Evolutionary conservation across 2,329 filamentous ascomycete genomes (phyloP).

Genomic region (Pyrenophora teres): DNA sequence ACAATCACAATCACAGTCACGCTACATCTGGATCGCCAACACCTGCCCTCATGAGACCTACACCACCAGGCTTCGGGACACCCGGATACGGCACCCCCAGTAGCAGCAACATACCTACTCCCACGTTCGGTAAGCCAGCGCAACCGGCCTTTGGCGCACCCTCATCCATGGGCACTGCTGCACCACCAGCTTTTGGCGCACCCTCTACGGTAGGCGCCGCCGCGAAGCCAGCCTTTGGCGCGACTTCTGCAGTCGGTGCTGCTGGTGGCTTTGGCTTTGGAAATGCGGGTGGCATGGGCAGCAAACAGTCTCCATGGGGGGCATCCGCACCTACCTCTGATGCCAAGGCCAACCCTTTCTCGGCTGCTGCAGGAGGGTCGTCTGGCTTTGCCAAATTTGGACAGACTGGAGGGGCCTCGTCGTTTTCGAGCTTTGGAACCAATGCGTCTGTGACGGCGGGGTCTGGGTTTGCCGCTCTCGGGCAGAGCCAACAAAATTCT

Average conservation of each 20-base stretch:
- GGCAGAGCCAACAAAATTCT: slow-evolving; percentile 35
- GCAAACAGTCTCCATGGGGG: slow-evolving; percentile 30
- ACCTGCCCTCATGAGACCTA: slow-evolving; percentile 13
- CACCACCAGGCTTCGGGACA: slow-evolving; percentile 32
- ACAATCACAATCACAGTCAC: not conserved
- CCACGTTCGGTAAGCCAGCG: slow-evolving; percentile 20
- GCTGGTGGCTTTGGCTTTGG: slow-evolving; percentile 38
- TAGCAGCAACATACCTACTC: slow-evolving; percentile 21
- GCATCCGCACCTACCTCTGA: slow-evolving; percentile 27
- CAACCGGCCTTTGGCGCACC: slow-evolving; percentile 29
- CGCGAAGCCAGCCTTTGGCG: slow-evolving; percentile 33
- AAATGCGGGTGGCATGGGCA: slow-evolving; percentile 24
- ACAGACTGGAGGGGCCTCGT: slow-evolving; percentile 25
- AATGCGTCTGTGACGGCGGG: slow-evolving; percentile 6
- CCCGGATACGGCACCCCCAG: slow-evolving; percentile 22
- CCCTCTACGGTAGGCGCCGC: slow-evolving; percentile 19
- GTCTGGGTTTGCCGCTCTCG: slow-evolving; percentile 38
- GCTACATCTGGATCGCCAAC: slow-evolving; percentile 12
- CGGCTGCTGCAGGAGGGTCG: slow-evolving; percentile 22
- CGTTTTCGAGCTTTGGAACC: slow-evolving; percentile 13
- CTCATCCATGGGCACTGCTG: slow-evolving; percentile 14
- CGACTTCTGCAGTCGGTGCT: slow-evolving; percentile 25
- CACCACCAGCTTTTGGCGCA: slow-evolving; percentile 28
- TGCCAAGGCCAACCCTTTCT: slow-evolving; percentile 43
- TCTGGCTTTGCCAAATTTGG: slow-evolving; percentile 45